Evolutionary conservation across 2,329 filamentous ascomycete genomes (phyloP).

Genomic region (Botrytis porri): DNA sequence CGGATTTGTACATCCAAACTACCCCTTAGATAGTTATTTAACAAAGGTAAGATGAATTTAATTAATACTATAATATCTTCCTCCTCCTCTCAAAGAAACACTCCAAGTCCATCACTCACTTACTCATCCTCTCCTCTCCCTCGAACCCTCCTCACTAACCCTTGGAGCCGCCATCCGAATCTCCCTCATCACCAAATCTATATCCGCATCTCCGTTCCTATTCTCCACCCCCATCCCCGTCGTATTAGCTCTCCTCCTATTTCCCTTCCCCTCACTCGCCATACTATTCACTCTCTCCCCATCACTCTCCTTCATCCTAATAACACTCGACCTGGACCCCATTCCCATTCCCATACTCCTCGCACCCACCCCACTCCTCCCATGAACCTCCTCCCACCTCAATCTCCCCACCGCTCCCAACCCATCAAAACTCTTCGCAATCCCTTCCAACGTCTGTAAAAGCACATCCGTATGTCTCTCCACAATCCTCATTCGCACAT

Average conservation of each 20-base stretch:
- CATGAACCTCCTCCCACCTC: neutral
- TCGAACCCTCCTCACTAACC: neutral
- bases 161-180: neutral
- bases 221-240: neutral
- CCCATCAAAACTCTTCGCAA: conserved; percentile 21
- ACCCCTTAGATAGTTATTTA: neutral
- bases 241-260: neutral
- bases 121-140: neutral
- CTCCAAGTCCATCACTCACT: neutral
- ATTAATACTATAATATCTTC: neutral
- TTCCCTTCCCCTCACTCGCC: neutral
- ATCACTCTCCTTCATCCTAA: neutral
- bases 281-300: neutral
- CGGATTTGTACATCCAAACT: no score
- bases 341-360: neutral
- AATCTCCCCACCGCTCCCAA: neutral
- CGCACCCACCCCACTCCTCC: neutral
- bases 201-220: neutral
- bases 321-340: neutral
- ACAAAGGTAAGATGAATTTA: neutral
- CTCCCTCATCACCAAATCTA: conserved; percentile 11
- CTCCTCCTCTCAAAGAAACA: neutral
- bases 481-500: conserved; percentile 27
- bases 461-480: conserved; percentile 33
- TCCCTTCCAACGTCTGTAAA: conserved; percentile 25